Evolutionary conservation across 2,329 filamentous ascomycete species (phyloP).

Genomic region (Penicillium sp.): DNA sequence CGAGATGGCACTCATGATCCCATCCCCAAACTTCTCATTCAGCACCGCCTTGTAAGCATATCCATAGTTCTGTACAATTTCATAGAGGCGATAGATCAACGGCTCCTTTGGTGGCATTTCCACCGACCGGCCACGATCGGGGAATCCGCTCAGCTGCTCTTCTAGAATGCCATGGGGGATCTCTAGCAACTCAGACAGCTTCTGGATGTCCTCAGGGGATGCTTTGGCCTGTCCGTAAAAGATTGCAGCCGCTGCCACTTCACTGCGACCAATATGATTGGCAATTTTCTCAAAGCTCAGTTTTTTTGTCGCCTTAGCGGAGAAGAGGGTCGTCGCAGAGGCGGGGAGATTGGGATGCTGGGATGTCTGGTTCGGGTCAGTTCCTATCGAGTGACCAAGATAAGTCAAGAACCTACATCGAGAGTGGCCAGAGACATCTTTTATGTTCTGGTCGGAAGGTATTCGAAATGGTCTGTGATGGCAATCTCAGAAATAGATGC

Average conservation of each 20-base stretch:
- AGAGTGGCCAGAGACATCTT: conserved; percentile 48
- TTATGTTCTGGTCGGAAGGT: no score
- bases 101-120: conserved; percentile 85
- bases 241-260: conserved; percentile 80
- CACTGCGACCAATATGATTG: conserved; percentile 68
- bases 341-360: conserved; percentile 62
- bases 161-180: conserved; percentile 58
- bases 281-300: conserved; percentile 79
- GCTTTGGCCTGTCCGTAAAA: conserved; percentile 87
- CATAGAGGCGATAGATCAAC: conserved; percentile 84
- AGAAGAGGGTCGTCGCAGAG: conserved; percentile 71
- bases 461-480: no score
- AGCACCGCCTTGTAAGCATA: conserved; percentile 93
- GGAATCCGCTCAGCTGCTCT: conserved; percentile 66
- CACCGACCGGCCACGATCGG: conserved; percentile 73
- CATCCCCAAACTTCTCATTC: conserved; percentile 92
- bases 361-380: conserved; percentile 23
- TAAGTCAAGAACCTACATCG: conserved; percentile 33
- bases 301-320: conserved; percentile 71
- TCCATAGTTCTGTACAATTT: conserved; percentile 95
- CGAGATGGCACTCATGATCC: conserved; percentile 94
- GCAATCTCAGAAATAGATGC: no score
- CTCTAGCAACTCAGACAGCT: conserved; percentile 63
- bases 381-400: background rate
- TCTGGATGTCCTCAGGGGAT: conserved; percentile 64